These are phyloP conservation scores for Penicillium antarcticum DNA, from an alignment of 495 filamentous ascomycete species.

Conservation along the genomic window DNA sequence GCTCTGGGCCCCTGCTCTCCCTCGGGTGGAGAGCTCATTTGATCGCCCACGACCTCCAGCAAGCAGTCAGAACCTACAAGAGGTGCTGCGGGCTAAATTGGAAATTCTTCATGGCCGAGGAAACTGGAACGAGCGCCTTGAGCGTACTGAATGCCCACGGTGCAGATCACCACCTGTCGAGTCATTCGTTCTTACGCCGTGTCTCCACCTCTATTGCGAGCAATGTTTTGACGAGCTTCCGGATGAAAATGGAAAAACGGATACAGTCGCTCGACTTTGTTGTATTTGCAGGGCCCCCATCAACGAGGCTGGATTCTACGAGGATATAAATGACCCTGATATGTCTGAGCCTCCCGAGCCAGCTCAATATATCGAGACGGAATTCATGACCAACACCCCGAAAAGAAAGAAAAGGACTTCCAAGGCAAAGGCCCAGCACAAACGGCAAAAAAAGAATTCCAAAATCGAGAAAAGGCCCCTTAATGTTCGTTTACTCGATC, in stretches of 20 bases:
- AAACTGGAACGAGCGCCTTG: conserved; percentile 7
- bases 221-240: conserved; percentile 37
- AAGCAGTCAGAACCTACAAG: background rate
- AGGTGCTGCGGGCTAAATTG: conserved; percentile 17
- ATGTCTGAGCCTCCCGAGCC: too few relatives aligned
- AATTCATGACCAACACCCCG: background rate
- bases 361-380: background rate
- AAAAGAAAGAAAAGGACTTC: conserved; percentile 4
- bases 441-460: background rate
- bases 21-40: background rate
- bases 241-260: conserved; percentile 13
- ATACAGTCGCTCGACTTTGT: conserved; percentile 18
- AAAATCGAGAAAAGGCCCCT: background rate
- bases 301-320: conserved; percentile 7
- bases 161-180: conserved; percentile 29
- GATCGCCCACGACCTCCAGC: background rate
- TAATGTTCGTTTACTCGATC: background rate
- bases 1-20: background rate
- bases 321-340: too few relatives aligned
- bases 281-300: conserved; percentile 14
- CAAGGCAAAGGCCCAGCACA: too few relatives aligned
- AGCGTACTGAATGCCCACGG: conserved; percentile 29
- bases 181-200: conserved; percentile 33
- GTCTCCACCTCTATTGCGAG: conserved; percentile 48
- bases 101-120: conserved; percentile 18